Evolutionary conservation across 257 asterid genomes (phyloP).

Genomic region (Nicotiana benthamiana): DNA sequence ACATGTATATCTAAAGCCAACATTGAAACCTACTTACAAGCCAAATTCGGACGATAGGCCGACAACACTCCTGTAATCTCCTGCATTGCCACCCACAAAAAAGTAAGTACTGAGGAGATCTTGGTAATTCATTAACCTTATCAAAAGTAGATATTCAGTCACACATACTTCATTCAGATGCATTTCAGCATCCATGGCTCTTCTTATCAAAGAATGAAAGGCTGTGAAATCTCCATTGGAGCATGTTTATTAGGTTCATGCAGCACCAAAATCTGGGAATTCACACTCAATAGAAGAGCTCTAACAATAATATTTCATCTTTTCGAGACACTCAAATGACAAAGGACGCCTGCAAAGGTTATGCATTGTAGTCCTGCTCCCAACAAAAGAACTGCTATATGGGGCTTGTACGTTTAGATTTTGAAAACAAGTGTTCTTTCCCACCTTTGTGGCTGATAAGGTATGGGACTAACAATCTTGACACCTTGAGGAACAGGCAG

Average conservation of each 20-base stretch:
- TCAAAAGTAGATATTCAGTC: no score
- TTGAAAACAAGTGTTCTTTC: slow-evolving; percentile 29
- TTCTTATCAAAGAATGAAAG: not conserved
- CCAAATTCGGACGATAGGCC: no score
- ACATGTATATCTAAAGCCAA: no score
- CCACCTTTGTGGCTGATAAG: slow-evolving; percentile 36
- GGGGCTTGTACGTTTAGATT: not conserved
- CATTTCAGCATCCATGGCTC: not conserved
- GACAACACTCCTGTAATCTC: no score
- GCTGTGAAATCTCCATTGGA: no score
- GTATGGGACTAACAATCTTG: slow-evolving; percentile 39
- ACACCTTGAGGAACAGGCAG: slow-evolving; percentile 34
- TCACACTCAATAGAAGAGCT: not conserved
- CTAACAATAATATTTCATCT: not conserved
- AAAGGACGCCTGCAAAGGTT: not conserved
- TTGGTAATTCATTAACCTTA: no score
- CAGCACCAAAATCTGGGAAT: not conserved
- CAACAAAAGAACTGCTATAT: not conserved
- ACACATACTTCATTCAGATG: not conserved
- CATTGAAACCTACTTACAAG: no score
- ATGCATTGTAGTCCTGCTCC: not conserved
- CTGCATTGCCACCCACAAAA: no score
- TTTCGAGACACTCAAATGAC: not conserved
- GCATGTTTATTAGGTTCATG: not conserved
- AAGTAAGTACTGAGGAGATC: no score